phyloP scores from a whole-genome alignment of 2,329 filamentous ascomycete species.

The Hypoxylon sp. region DNA sequence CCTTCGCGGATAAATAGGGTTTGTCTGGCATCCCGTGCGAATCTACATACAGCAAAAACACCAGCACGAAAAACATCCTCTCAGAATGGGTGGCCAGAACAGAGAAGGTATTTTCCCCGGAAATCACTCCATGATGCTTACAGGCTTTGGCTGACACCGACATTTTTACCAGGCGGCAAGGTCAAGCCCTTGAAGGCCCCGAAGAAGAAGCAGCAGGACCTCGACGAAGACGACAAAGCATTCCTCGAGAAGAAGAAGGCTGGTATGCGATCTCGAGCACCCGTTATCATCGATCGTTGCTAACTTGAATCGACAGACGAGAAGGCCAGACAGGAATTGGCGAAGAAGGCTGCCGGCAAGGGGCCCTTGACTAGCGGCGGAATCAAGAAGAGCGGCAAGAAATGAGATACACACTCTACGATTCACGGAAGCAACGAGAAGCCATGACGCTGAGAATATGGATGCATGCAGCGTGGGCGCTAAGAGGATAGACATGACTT shows the following conservation, averaged over 20 bases:
- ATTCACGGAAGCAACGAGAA: slow-evolving; percentile 35
- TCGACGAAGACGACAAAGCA: slow-evolving; percentile 89
- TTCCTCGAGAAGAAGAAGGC: slow-evolving; percentile 87
- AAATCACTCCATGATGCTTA: background rate
- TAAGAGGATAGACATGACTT: slow-evolving; percentile 38
- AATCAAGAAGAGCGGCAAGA: slow-evolving; percentile 99
- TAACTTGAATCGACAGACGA: slow-evolving; percentile 69
- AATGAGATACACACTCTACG: slow-evolving; percentile 66
- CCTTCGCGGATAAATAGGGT: slow-evolving; percentile 23
- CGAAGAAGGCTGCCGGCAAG: slow-evolving; percentile 87
- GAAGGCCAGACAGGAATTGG: slow-evolving; percentile 87
- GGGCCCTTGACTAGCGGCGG: slow-evolving; percentile 87
- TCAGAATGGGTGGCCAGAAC: slow-evolving; percentile 74
- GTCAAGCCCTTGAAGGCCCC: slow-evolving; percentile 87
- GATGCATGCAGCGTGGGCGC: slow-evolving; percentile 44
- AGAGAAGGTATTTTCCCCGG: slow-evolving; percentile 70
- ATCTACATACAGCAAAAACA: slow-evolving; percentile 5
- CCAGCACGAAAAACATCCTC: slow-evolving; percentile 12
- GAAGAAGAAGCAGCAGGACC: slow-evolving; percentile 86
- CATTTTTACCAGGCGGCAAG: slow-evolving; percentile 76
- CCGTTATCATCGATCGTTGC: background rate
- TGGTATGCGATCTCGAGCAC: slow-evolving; percentile 68
- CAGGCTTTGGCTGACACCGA: slow-evolving; percentile 26
- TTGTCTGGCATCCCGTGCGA: slow-evolving; percentile 25
- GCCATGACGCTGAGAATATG: slow-evolving; percentile 42